Evolutionary conservation across 768 basidiomycete species (phyloP), one percentile per base, ranked within the genome.

Genomic region (Hericium alpestre): DNA sequence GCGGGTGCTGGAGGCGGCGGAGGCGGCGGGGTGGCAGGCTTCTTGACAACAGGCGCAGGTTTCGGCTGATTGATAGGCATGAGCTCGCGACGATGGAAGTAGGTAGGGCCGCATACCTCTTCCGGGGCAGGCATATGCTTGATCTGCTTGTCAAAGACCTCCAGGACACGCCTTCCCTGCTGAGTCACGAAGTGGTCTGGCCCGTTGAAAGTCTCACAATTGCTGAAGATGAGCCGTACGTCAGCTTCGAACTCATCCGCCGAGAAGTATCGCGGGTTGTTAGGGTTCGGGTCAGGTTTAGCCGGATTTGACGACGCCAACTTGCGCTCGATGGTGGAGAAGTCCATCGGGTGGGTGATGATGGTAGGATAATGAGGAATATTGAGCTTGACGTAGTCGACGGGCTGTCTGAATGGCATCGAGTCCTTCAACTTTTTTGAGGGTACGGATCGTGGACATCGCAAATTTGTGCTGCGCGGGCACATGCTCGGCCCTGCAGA

Each of bases 391-490:
- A 93, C 79, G 20, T 85, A 79, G 69, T 99, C 96, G 56, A 99
- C 96, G 18, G 96, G 93, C 52, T 76, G 77, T 54, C 87, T 71
- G 73, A 99, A 99, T 1, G 93, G 84, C 1, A 68, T 66, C 0
- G 91, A 82, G 55, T 95, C 91, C 68, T 90, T 91, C 67, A 83
- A 68, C 74, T 90, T 93, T 93, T 77, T 90, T 95, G 65, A 98
- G 70, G 32, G 81, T 77, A 53, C 90, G 86, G 43, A 98, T 68
- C 3, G 88, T 85, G 4, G 84, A 86, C 54, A 80, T 71, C 61
- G 86, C 84, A 68, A 90, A 93, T 43, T 89, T 86, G 69, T 82
- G 83, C 68, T 98, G 96, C 9, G 78, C 74, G 16, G 71, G 7
- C 43, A 46, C 16, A n/a, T 46, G 15, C 43, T 46, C 2, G 43